Base-by-base conservation (phyloP, 306 rosid genomes). In the Heteromeles arbutifolia region DNA sequence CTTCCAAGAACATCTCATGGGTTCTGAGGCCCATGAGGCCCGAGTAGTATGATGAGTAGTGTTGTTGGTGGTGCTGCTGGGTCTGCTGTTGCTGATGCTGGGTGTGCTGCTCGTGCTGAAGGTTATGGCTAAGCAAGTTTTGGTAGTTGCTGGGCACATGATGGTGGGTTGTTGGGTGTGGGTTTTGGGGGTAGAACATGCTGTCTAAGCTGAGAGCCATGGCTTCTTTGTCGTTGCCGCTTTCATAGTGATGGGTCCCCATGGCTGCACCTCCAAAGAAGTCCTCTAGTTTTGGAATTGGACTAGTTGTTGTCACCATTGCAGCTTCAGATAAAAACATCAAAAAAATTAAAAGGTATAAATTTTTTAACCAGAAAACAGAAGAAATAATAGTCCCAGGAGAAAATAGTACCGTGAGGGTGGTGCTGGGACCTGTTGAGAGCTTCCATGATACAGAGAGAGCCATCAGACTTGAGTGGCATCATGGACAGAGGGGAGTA, bases 381-480 rank as follows among this genome's bases (percentile, higher is more conserved):
- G 0, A 67, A 41, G 58, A 28, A 74, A 22, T 8, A 68, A 69
- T 9, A 13, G 53, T 41, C 45, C 57, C 29, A 19, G 21, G 48
- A 58, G 37, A 43, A 74, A 7, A n/a, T 22, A 54, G 21, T 50
- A 89, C 97, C 95, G 89, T 88, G 93, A 75, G 89, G 62, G 29
- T 88, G 52, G n/a, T 15, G 21, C 21, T 87, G 96, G 53, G 93
- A 81, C 76, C 86, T 87, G 79, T 45, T 84, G 18, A 88, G 75
- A 78, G 93, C 81, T 77, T 90, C 96, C 94, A 86, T 86, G 25
- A 87, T 85, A 69, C 84, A 90, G 39, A 88, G 89, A 77, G 94
- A 86, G 29, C 92, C 94, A 83, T 92, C 92, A 56, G 97, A 90
- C 74, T 92, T 92, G 72, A 90, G 89, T 1, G 96, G 97, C 96